Evolutionary conservation across 1,139 yeast genomes (phyloP).

Genomic region (Scheffersomyces segobiensis): DNA sequence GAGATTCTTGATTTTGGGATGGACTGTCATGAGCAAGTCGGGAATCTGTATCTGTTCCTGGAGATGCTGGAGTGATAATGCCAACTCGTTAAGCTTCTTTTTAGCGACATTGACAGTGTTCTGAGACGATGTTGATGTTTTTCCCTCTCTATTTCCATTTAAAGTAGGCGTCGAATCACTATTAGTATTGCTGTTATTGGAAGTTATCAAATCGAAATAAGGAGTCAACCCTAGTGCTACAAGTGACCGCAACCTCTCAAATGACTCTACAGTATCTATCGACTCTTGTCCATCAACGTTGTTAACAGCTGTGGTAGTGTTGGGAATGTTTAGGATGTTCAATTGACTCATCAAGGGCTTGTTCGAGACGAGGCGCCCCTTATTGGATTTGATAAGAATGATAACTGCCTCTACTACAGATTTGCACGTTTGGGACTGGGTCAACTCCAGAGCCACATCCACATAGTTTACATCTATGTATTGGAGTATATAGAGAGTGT

Average conservation of each 20-base stretch:
- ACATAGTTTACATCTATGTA: slow-evolving; percentile 14
- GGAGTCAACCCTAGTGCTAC: slow-evolving; percentile 48
- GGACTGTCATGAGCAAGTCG: slow-evolving; percentile 53
- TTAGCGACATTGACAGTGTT: slow-evolving; percentile 45
- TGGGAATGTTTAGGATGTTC: slow-evolving; percentile 37
- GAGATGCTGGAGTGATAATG: slow-evolving; percentile 65
- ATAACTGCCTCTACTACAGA: slow-evolving; percentile 14
- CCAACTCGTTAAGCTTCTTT: slow-evolving; percentile 69
- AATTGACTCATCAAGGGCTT: slow-evolving; percentile 40
- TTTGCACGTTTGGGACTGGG: slow-evolving; percentile 5
- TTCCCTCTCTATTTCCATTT: not conserved
- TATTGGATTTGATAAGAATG: slow-evolving; percentile 45
- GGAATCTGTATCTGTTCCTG: slow-evolving; percentile 73
- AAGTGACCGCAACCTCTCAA: slow-evolving; percentile 60
- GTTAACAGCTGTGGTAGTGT: slow-evolving; percentile 19
- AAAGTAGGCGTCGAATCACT: not conserved
- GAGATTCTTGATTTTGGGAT: slow-evolving; percentile 50
- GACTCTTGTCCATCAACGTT: slow-evolving; percentile 10
- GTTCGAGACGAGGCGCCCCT: slow-evolving; percentile 28
- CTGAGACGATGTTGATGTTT: not conserved
- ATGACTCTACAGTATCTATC: slow-evolving; percentile 28
- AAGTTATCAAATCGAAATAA: slow-evolving; percentile 32
- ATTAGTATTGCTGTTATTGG: not conserved
- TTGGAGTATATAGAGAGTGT: slow-evolving; percentile 22
- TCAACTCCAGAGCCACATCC: slow-evolving; percentile 7